These are phyloP conservation scores for Salix koriyanagi DNA, from an alignment of 345 rosid genomes.

Conservation along the genomic window DNA sequence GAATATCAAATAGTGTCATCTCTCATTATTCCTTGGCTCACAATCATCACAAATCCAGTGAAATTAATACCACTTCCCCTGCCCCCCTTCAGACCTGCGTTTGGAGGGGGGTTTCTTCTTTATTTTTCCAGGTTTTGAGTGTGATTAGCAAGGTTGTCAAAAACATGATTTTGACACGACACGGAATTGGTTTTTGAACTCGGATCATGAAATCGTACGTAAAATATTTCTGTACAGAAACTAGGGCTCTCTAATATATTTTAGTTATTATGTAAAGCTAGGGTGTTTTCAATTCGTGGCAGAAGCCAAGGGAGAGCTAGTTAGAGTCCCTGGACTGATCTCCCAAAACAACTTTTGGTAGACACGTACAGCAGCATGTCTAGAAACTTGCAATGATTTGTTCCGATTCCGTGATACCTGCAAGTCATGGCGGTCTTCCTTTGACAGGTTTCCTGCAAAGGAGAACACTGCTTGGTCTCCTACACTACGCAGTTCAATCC, in stretches of 20 bases:
- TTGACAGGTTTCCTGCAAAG: not conserved
- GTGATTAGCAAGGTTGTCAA: conserved; percentile 4
- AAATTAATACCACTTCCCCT: not conserved
- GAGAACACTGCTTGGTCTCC: too few relatives aligned
- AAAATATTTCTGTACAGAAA: too few relatives aligned
- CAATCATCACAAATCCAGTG: not conserved
- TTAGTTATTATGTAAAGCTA: not conserved
- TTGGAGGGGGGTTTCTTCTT: not conserved
- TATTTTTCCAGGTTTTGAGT: not conserved
- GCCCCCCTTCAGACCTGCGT: not conserved
- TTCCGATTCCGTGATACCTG: not conserved
- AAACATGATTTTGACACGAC: too few relatives aligned
- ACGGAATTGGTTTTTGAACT: too few relatives aligned
- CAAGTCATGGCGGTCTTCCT: not conserved
- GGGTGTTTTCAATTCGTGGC: not conserved
- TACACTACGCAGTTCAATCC: too few relatives aligned
- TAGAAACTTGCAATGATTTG: not conserved
- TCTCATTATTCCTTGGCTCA: not conserved
- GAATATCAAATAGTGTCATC: not conserved
- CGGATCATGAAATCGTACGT: too few relatives aligned
- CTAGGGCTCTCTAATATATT: not conserved
- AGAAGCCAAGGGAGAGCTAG: not conserved
- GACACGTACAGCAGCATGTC: not conserved
- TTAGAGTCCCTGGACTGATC: not conserved
- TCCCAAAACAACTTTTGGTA: not conserved